Conservation (phyloP, 768 basidiomycete species). For the Boletus tomentosulus region DNA sequence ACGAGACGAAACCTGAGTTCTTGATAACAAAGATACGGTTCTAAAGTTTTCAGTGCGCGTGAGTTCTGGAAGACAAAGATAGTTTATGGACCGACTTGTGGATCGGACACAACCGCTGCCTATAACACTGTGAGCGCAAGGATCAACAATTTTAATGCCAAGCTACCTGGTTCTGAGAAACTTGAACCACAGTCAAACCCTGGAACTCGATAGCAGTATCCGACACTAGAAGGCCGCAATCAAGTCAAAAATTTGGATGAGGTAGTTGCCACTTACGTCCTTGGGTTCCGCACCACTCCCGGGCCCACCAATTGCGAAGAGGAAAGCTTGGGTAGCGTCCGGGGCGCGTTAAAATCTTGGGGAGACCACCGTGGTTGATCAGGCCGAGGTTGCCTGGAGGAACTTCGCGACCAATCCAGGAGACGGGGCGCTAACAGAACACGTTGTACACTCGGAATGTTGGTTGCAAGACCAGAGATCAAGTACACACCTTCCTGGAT, state of each 20-base stretch:
- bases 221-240: conserved; percentile 47
- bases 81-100: conserved; percentile 36
- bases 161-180: conserved; percentile 71
- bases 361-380: conserved; percentile 78
- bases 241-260: not conserved
- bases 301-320: conserved; percentile 81
- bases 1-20: conserved; percentile 75
- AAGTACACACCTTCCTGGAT: conserved; percentile 51
- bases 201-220: conserved; percentile 80
- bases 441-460: not conserved
- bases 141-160: not conserved
- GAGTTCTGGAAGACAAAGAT: not conserved
- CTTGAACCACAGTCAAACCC: conserved; percentile 81
- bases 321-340: conserved; percentile 78
- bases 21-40: conserved; percentile 80
- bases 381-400: conserved; percentile 69
- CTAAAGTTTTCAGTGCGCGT: conserved; percentile 14
- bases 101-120: conserved; percentile 74
- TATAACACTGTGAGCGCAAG: conserved; percentile 6
- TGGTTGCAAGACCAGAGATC: not conserved
- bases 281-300: conserved; percentile 63
- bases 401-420: conserved; percentile 70
- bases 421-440: conserved; percentile 44
- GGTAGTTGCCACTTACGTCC: conserved; percentile 46
- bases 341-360: conserved; percentile 68